Conservation (phyloP, 257 asterid genomes). For the Salvia hispanica region DNA sequence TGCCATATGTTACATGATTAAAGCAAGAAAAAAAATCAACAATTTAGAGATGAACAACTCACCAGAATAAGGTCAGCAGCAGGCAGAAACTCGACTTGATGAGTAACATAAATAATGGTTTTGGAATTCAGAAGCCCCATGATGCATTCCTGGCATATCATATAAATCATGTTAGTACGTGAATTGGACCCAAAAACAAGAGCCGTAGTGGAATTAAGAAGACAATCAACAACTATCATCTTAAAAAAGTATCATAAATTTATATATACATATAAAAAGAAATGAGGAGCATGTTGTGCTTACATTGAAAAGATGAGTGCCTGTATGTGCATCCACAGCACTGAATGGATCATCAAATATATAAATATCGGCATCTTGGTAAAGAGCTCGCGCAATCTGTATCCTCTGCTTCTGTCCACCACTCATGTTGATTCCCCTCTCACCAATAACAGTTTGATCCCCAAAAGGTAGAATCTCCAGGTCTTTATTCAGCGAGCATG, state of each 20-base stretch:
- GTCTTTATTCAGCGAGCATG: constrained; percentile 74
- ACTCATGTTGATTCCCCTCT: constrained; percentile 90
- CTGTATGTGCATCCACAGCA: constrained; percentile 96
- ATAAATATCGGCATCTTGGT: constrained; percentile 82
- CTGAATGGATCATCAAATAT: constrained; percentile 94
- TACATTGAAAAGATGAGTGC: constrained; percentile 82
- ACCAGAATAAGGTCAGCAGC: constrained; percentile 85
- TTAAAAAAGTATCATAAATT: neutral
- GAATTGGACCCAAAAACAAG: no score
- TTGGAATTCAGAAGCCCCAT: constrained; percentile 54
- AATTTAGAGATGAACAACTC: constrained; percentile 35
- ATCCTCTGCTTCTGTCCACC: constrained; percentile 93
- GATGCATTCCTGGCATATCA: constrained; percentile 68
- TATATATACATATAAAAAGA: no score
- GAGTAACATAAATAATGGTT: constrained; percentile 75
- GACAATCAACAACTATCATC: neutral
- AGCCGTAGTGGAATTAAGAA: no score
- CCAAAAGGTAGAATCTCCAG: constrained; percentile 76
- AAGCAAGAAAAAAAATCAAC: neutral
- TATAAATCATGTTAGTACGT: neutral
- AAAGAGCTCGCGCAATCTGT: constrained; percentile 86
- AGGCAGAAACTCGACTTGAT: constrained; percentile 89
- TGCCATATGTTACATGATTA: no score
- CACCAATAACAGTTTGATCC: constrained; percentile 87
- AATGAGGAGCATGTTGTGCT: neutral